Conservation (phyloP, 306 rosid genomes). For the Prunus kanzakura region DNA sequence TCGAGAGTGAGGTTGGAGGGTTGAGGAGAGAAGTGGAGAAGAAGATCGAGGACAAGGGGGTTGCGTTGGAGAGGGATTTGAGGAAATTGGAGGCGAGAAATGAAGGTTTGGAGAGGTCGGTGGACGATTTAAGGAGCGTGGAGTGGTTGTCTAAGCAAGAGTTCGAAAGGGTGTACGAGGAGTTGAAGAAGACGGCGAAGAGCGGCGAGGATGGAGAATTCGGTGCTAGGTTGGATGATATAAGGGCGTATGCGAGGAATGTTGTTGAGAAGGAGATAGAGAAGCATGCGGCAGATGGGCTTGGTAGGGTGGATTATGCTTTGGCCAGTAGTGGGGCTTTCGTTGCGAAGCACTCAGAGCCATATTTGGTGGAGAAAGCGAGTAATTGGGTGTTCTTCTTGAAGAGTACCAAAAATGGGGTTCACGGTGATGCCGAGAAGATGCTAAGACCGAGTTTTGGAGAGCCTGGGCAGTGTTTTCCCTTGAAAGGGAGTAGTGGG, state of each 20-base stretch:
- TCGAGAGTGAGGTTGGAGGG: conserved; percentile 56
- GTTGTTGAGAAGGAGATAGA: conserved; percentile 71
- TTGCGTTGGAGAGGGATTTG: conserved; percentile 42
- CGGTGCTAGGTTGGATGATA: conserved; percentile 60
- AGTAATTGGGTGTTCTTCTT: conserved; percentile 59
- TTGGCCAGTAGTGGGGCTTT: conserved; percentile 59
- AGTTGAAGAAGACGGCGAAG: conserved; percentile 39
- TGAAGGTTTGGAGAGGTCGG: conserved; percentile 52
- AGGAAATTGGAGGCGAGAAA: conserved; percentile 49
- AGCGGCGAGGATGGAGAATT: conserved; percentile 28
- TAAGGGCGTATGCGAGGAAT: conserved; percentile 67
- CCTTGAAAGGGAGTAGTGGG: conserved; percentile 75
- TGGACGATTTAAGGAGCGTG: conserved; percentile 51
- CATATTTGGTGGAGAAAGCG: conserved; percentile 34
- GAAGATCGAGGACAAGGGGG: conserved; percentile 55
- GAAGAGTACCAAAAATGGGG: conserved; percentile 31
- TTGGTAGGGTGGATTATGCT: conserved; percentile 84
- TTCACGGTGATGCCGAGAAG: conserved; percentile 54
- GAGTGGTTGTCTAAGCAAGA: conserved; percentile 75
- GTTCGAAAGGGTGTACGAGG: conserved; percentile 58
- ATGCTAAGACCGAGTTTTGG: conserved; percentile 95
- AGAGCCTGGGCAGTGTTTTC: conserved; percentile 91
- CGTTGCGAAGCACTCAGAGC: conserved; percentile 74
- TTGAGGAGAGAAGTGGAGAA: conserved; percentile 52
- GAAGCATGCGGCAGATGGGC: conserved; percentile 91